Percentiles rank a stretch among this genome's conserved stretches.
phyloP scores from a whole-genome alignment of 2,329 filamentous ascomycete species.

The Colletotrichum horii region DNA sequence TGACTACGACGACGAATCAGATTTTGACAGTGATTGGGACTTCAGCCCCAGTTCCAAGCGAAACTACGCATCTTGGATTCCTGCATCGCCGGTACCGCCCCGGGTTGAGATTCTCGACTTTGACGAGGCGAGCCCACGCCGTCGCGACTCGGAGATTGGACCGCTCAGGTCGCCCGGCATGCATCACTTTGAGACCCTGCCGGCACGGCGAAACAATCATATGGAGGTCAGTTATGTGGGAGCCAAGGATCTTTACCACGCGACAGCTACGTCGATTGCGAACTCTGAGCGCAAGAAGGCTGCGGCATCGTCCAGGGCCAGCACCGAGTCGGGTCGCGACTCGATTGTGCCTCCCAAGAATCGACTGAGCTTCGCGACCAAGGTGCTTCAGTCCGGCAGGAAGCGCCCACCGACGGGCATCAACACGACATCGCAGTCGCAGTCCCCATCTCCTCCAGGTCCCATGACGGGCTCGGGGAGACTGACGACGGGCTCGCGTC shows the following conservation, averaged over 20 bases:
- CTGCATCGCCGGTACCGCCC: constrained; percentile 18
- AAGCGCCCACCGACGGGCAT: constrained; percentile 18
- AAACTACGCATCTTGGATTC: constrained; percentile 14
- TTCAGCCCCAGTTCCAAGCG: constrained; percentile 8
- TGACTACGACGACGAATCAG: constrained; percentile 7
- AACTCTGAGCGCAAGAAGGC: neutral
- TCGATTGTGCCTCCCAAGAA: neutral
- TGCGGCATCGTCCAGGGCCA: neutral
- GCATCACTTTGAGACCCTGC: constrained; percentile 24
- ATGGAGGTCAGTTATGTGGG: constrained; percentile 21
- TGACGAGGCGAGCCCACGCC: constrained; percentile 12
- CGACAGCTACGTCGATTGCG: constrained; percentile 26
- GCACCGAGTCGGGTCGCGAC: neutral
- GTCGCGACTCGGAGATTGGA: constrained; percentile 19
- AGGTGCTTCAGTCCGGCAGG: constrained; percentile 16
- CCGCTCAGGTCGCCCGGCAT: constrained; percentile 14
- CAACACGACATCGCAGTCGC: neutral
- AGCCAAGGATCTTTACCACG: constrained; percentile 29
- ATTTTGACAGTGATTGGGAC: constrained; percentile 16
- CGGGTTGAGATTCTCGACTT: constrained; percentile 6
- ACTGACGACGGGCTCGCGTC: neutral
- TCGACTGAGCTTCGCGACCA: constrained; percentile 17
- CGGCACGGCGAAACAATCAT: constrained; percentile 19
- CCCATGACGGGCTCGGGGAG: neutral
- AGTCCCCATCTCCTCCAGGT: neutral